phyloP scores from a whole-genome alignment of 768 basidiomycete genomes.

The Boletus patriciae region DNA sequence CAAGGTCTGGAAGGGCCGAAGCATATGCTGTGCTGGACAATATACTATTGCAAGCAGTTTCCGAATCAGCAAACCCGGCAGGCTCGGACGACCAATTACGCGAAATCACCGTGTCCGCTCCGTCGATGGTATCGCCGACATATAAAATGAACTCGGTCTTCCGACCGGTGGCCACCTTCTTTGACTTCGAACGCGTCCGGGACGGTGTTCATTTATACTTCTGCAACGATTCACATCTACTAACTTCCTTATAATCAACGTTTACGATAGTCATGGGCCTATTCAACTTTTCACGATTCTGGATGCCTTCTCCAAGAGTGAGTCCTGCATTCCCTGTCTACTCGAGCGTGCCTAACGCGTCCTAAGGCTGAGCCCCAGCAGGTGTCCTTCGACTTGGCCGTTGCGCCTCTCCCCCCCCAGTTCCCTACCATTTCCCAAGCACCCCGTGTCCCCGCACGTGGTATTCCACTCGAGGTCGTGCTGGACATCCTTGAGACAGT shows the following conservation, averaged over 20 bases:
- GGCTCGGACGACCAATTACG: conserved; percentile 20
- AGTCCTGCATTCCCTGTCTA: conserved; percentile 1
- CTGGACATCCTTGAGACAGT: conserved; percentile 62
- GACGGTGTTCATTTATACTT: conserved; percentile 23
- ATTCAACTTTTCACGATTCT: conserved; percentile 23
- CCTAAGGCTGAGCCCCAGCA: conserved; percentile 36
- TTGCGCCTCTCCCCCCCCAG: conserved; percentile 27
- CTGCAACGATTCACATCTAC: conserved; percentile 17
- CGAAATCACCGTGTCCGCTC: conserved; percentile 24
- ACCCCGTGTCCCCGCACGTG: conserved; percentile 26
- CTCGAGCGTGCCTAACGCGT: conserved; percentile 7
- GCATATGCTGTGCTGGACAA: conserved; percentile 9
- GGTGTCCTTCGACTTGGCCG: conserved; percentile 41
- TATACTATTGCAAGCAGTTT: not conserved
- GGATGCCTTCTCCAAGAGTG: conserved; percentile 27
- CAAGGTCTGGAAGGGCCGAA: not conserved
- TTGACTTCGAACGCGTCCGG: conserved; percentile 20
- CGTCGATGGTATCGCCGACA: conserved; percentile 21
- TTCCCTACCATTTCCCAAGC: conserved; percentile 12
- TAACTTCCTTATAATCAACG: conserved; percentile 25
- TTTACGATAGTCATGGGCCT: conserved; percentile 29
- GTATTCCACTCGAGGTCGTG: conserved; percentile 63
- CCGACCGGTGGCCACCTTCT: conserved; percentile 20
- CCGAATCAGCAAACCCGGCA: not conserved
- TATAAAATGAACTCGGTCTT: conserved; percentile 26